Conservation (phyloP, 768 basidiomycete genomes). For the Leccinellum luteum region DNA sequence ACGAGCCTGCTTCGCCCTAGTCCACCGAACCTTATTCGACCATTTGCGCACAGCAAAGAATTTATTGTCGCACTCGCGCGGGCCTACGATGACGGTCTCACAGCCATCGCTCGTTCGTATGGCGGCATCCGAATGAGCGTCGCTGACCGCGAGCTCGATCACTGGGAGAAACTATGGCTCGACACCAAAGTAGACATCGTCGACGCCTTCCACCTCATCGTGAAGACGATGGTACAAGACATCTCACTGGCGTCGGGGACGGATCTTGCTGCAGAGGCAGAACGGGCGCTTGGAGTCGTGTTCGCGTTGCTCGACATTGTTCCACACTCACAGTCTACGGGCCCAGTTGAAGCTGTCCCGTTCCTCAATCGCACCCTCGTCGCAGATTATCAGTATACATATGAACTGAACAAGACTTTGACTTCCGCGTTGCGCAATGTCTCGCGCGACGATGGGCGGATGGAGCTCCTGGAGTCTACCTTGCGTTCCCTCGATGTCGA, state of each 20-base stretch:
- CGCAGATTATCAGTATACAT: constrained; percentile 69
- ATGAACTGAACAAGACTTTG: constrained; percentile 55
- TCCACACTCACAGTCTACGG: constrained; percentile 17
- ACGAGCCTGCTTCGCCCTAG: constrained; percentile 50
- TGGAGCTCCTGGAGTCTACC: constrained; percentile 54
- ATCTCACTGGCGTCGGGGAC: constrained; percentile 43
- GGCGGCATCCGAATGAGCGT: constrained; percentile 45
- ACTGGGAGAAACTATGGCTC: constrained; percentile 73
- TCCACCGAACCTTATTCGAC: constrained; percentile 46
- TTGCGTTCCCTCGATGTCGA: constrained; percentile 41
- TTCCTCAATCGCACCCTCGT: constrained; percentile 70
- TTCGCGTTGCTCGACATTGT: constrained; percentile 55
- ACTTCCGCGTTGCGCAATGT: constrained; percentile 42
- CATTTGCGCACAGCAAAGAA: constrained; percentile 49
- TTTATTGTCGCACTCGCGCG: constrained; percentile 58
- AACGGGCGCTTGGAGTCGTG: constrained; percentile 55
- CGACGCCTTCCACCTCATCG: constrained; percentile 63
- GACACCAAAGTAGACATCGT: constrained; percentile 71
- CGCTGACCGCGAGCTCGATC: constrained; percentile 39
- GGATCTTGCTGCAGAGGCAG: constrained; percentile 45
- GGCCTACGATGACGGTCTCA: constrained; percentile 59
- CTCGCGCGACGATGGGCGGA: constrained; percentile 53
- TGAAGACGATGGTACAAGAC: constrained; percentile 48
- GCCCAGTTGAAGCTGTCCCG: constrained; percentile 35
- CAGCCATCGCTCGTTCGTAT: constrained; percentile 54